Evolutionary conservation across 495 filamentous ascomycete genomes (phyloP), one percentile per base, ranked within the genome.

Genomic region (Penicillium bialowiezense): DNA sequence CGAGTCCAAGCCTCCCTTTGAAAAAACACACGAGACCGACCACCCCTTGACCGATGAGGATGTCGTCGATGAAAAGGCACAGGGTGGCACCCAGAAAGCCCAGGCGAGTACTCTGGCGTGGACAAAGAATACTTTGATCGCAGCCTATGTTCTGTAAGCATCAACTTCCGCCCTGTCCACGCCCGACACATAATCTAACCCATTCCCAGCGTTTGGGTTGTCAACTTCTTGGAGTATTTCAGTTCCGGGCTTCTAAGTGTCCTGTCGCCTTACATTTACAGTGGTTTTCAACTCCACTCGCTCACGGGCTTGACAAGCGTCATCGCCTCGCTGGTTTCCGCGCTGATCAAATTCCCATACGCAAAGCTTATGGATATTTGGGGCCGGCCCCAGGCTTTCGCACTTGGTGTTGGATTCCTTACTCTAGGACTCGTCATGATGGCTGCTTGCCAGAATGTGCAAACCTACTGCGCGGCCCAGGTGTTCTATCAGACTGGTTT

Each of bases 321-420:
- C 23, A 52, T 71, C 35, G 49, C 56, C 19, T 52, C 44, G 26
- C 28, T 84, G 44, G 77, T 86, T 42, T 78, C 75, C 48, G 85
- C 83, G 45, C 67, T 85, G 24, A 63, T 72, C 41, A 82, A 82
- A 48, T 68, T 87, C 31, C 74, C 83, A 1, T 64, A 85, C 19
- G 83, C 83, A 40, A 87, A 87, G 62, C 63, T 86, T 32, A 67
- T 86, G 52, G 81, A 88, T 58, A 63, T 84, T 28, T 86, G 78
- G 73, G 84, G 83, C 36, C 54, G 79, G 55, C 44, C 76, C 55
- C 56, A 74, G 32, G 69, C 65, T 29, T 85, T 82, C 55, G 71
- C 52, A 5, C 23, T 76, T 41, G 62, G 64, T 56, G 50, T 68
- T 0, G 17, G 53, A 10, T 49, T 65, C 31, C 47, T 61, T 3